Evolutionary conservation across 768 basidiomycete species (phyloP).

Genomic region (Boletus edulis): DNA sequence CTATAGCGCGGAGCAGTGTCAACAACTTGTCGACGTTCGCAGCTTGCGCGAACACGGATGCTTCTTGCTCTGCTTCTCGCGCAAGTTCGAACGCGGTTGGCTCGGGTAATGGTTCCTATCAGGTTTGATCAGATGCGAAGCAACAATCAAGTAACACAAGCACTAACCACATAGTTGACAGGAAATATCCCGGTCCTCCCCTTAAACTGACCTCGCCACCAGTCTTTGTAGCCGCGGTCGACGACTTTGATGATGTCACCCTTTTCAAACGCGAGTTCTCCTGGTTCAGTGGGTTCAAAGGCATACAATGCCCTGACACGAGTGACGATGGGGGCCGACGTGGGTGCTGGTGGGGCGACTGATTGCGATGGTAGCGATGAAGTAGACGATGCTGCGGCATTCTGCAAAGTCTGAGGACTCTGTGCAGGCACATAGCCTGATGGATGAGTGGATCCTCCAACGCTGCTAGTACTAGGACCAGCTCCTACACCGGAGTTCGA

Average conservation of each 20-base stretch:
- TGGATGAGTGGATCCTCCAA: constrained; percentile 39
- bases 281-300: constrained; percentile 83
- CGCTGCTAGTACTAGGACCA: constrained; percentile 22
- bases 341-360: constrained; percentile 11
- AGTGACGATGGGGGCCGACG: constrained; percentile 51
- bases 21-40: constrained; percentile 81
- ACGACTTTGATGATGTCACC: constrained; percentile 95
- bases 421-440: constrained; percentile 60
- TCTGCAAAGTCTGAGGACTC: constrained; percentile 48
- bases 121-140: not conserved
- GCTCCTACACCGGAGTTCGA: constrained; percentile 22
- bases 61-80: constrained; percentile 83
- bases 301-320: constrained; percentile 87
- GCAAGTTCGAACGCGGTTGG: constrained; percentile 74
- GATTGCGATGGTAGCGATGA: constrained; percentile 26
- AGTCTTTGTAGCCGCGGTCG: constrained; percentile 91
- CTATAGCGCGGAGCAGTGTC: constrained; percentile 68
- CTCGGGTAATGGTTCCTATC: constrained; percentile 81
- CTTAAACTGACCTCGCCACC: constrained; percentile 93
- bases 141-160: not conserved
- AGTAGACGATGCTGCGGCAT: constrained; percentile 25
- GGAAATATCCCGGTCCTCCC: constrained; percentile 95
- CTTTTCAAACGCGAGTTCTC: constrained; percentile 88
- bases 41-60: constrained; percentile 82
- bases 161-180: constrained; percentile 88